Percentiles rank a stretch among this genome's conserved stretches.
Conservation (phyloP, 2,329 filamentous ascomycete species). For the Cytospora schulzeri region DNA sequence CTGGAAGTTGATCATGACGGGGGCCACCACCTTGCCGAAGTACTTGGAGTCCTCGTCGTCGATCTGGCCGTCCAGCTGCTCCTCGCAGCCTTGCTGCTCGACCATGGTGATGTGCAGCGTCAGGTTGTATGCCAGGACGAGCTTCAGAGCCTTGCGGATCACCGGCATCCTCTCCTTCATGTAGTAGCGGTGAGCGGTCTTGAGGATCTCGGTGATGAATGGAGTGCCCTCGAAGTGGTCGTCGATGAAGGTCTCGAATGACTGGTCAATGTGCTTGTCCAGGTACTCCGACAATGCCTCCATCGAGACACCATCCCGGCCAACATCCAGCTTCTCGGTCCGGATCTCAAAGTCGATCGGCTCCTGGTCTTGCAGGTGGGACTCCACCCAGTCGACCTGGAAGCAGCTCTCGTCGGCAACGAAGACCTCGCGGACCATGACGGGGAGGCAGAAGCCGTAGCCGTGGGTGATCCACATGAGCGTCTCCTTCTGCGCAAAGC, state of each 20-base stretch:
- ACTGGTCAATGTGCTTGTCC: constrained; percentile 89
- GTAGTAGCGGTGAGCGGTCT: constrained; percentile 94
- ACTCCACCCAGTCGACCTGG: constrained; percentile 91
- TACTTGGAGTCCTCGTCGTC: constrained; percentile 85
- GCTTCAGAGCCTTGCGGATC: constrained; percentile 92
- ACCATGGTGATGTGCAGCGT: constrained; percentile 94
- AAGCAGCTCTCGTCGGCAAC: constrained; percentile 93
- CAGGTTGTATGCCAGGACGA: constrained; percentile 93
- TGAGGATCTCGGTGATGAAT: constrained; percentile 93
- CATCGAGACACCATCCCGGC: constrained; percentile 81
- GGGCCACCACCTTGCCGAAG: constrained; percentile 86
- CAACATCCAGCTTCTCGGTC: constrained; percentile 86
- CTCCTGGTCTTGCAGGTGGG: constrained; percentile 65
- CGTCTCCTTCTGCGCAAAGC: constrained; percentile 67
- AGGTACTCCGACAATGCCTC: constrained; percentile 87
- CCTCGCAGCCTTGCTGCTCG: constrained; percentile 82
- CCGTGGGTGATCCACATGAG: constrained; percentile 93
- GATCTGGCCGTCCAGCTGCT: constrained; percentile 77
- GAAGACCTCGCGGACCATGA: constrained; percentile 91
- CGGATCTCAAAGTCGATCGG: constrained; percentile 82
- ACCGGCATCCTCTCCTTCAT: constrained; percentile 84
- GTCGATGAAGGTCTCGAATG: constrained; percentile 91
- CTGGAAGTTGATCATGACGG: constrained; percentile 99
- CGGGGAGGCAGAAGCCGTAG: constrained; percentile 88
- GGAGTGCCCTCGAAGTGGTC: constrained; percentile 95